Evolutionary conservation across 2,329 filamentous ascomycete species (phyloP).

Genomic region (Cryphonectria radicalis): DNA sequence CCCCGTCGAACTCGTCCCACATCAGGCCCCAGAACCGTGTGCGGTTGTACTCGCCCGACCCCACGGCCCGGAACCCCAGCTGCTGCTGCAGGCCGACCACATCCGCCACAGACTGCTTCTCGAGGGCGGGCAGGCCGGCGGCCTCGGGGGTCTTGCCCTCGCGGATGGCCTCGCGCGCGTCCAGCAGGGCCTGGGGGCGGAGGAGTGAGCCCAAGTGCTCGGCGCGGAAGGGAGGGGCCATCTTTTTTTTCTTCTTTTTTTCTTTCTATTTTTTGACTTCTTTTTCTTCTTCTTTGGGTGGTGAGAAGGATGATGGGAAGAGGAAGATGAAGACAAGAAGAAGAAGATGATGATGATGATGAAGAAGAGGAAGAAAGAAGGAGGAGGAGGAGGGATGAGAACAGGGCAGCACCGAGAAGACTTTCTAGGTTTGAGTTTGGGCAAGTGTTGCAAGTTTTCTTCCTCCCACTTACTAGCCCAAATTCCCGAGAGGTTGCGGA

Average conservation of each 20-base stretch:
- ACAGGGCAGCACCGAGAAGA: background rate
- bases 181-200: conserved; percentile 40
- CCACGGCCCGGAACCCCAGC: conserved; percentile 68
- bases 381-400: background rate
- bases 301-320: background rate
- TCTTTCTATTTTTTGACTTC: background rate
- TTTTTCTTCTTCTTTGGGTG: too few species aligned
- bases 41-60: conserved; percentile 70
- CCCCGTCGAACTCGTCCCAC: conserved; percentile 59
- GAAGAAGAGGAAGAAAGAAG: background rate
- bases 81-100: conserved; percentile 71
- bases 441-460: background rate
- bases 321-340: background rate
- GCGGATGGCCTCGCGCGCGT: conserved; percentile 62
- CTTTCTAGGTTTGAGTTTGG: background rate
- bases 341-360: background rate
- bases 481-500: background rate
- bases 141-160: conserved; percentile 58
- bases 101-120: conserved; percentile 68
- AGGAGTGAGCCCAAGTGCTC: conserved; percentile 44
- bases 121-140: conserved; percentile 59
- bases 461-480: background rate
- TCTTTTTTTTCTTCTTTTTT: conserved; percentile 28
- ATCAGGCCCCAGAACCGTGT: conserved; percentile 57
- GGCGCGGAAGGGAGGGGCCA: conserved; percentile 42